A percentile compares a stretch with the other conserved stretches of the same genome.
phyloP scores from a whole-genome alignment of 176 grass and related monocot species.

The Oryza rufipogon region DNA sequence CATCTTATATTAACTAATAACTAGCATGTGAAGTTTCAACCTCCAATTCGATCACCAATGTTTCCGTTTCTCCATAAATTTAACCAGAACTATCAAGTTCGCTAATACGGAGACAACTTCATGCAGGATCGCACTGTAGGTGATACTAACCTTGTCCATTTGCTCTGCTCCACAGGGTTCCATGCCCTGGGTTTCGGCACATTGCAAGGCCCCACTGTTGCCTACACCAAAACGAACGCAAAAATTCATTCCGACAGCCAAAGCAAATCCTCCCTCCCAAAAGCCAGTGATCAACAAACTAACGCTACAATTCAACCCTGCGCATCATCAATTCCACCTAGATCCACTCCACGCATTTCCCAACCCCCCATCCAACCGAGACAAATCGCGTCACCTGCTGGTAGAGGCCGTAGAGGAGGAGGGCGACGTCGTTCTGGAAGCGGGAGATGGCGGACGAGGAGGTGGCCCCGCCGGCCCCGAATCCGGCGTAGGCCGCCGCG shows the following conservation, averaged over 20 bases:
- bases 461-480: constrained; percentile 37
- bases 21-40: not conserved
- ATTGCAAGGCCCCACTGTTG: constrained; percentile 83
- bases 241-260: constrained; percentile 31
- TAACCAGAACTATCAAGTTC: not conserved
- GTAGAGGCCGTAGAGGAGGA: constrained; percentile 91
- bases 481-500: constrained; percentile 80
- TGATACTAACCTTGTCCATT: constrained; percentile 83
- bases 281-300: constrained; percentile 15
- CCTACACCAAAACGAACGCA: constrained; percentile 46
- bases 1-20: not conserved
- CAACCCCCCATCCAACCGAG: not conserved
- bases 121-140: constrained; percentile 7
- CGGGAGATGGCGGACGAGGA: constrained; percentile 53
- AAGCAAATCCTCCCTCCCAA: constrained; percentile 11
- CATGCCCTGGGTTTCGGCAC: constrained; percentile 82
- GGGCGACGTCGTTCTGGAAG: constrained; percentile 89
- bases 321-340: constrained; percentile 11
- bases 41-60: not conserved
- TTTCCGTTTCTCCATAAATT: not conserved
- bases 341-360: constrained; percentile 54
- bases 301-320: constrained; percentile 11
- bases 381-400: constrained; percentile 66
- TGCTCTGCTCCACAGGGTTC: constrained; percentile 92
- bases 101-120: not conserved